A percentile compares a stretch with the other conserved stretches of the same genome.
Evolutionary conservation across 2,329 filamentous ascomycete species (phyloP).

Genomic region (Pochonia chlamydosporia): DNA sequence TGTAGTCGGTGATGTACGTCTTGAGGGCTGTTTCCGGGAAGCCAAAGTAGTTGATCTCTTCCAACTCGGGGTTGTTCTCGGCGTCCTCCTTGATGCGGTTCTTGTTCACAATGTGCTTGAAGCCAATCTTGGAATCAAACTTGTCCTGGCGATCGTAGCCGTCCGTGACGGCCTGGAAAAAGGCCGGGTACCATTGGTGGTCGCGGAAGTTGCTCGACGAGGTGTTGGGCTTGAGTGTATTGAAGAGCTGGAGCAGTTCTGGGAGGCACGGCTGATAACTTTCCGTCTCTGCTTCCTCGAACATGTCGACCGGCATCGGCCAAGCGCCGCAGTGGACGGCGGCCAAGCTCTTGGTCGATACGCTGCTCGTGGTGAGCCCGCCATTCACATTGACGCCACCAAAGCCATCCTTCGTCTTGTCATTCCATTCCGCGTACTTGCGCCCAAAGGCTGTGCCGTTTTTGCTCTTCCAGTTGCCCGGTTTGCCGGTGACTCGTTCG

Average conservation of each 20-base stretch:
- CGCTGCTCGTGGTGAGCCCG: conserved; percentile 33
- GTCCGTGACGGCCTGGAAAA: conserved; percentile 24
- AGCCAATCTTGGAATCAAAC: conserved; percentile 14
- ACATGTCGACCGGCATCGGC: conserved; percentile 31
- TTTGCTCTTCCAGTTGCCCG: conserved; percentile 11
- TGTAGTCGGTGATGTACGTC: conserved; percentile 23
- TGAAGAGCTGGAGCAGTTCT: conserved; percentile 26
- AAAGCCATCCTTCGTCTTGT: conserved; percentile 15
- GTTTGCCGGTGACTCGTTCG: conserved; percentile 17
- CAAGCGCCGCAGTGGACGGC: conserved; percentile 34
- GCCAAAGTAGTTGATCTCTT: conserved; percentile 27
- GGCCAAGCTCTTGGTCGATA: conserved; percentile 36
- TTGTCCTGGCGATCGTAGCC: conserved; percentile 23
- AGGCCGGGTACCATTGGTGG: conserved; percentile 23
- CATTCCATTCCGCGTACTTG: conserved; percentile 10
- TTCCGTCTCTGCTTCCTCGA: conserved; percentile 37
- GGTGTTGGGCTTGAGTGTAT: conserved; percentile 13
- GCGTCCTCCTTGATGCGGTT: conserved; percentile 10
- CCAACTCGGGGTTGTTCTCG: neutral
- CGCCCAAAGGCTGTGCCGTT: conserved; percentile 8
- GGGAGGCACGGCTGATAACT: conserved; percentile 40
- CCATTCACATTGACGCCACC: conserved; percentile 35
- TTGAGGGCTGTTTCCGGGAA: conserved; percentile 22
- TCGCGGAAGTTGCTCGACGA: conserved; percentile 14
- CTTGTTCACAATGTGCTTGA: conserved; percentile 14